Evolutionary conservation across 305 asterid genomes (phyloP), one percentile per base, ranked within the genome.

Genomic region (Solanum chacoense): DNA sequence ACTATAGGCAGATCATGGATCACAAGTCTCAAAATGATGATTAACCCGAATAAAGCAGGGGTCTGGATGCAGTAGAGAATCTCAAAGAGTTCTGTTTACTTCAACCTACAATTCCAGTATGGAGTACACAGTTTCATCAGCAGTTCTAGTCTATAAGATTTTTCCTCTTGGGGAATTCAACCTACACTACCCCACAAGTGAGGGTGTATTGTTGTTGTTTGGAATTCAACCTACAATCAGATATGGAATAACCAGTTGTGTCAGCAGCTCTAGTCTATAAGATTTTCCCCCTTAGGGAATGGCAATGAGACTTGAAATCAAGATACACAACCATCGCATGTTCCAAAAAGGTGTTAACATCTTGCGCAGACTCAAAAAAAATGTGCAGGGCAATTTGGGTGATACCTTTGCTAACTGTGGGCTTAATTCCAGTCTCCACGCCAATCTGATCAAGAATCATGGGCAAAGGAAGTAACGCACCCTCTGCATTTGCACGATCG

Each of bases 401-500:
- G 32, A 67, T 67, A 72, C 98, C 98, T 91, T 91, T 91, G 90
- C 87, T 90, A 85, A 87, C 89, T 67, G 32, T 24, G 74, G 74
- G 74, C 32, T 67, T 67, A 67, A 11, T 67, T 67, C 74, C 74
- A 67, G 74, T 67, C 74, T 24, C 32, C 74, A 24, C 2, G 18
- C 32, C 18, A 24, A 24, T 1, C 9, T 67, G 74, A 24, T 67
- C 74, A 67, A 67, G 74, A 24, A 67, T 67, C 74, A 67, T 67
- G 29, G 74, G 74, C 74, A 67, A 67, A 67, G 74, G 74, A 67
- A 67, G 74, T 67, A 67, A 24, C 0, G 74, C 74, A 89, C 74
- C 74, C 74, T 67, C 74, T 24, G 74, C 74, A 67, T 67, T 67
- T 67, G 74, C 74, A 24, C 32, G 32, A 67, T 67, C 74, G 2